Conservation (phyloP, 768 basidiomycete species). For the Tulasnella sp. region DNA sequence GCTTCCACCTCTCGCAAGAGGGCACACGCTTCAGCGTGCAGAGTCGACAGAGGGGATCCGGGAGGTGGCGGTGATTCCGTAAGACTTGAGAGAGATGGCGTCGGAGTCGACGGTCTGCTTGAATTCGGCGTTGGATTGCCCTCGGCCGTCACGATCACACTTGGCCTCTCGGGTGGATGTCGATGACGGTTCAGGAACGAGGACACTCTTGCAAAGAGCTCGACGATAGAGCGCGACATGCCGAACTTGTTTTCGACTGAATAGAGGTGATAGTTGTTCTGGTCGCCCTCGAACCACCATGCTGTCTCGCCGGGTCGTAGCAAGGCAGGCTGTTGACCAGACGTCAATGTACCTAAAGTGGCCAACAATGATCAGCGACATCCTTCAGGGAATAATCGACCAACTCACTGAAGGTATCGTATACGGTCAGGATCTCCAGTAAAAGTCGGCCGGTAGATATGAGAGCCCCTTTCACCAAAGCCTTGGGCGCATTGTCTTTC, state of each 20-base stretch:
- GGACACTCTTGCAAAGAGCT: constrained; percentile 11
- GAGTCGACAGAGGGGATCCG: constrained; percentile 1
- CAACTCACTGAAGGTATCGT: constrained; percentile 30
- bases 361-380: background rate
- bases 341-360: constrained; percentile 28
- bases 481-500: background rate
- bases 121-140: constrained; percentile 4
- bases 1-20: constrained; percentile 23
- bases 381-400: constrained; percentile 12
- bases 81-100: constrained; percentile 16
- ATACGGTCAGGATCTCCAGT: constrained; percentile 34
- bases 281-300: constrained; percentile 32
- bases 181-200: constrained; percentile 4
- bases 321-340: constrained; percentile 27
- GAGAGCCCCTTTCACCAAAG: background rate
- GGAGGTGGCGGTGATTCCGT: constrained; percentile 10
- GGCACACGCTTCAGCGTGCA: constrained; percentile 16
- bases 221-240: constrained; percentile 22
- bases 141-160: background rate
- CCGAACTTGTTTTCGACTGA: constrained; percentile 38
- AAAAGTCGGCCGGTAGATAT: constrained; percentile 28
- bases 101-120: constrained; percentile 14
- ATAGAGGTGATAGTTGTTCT: constrained; percentile 28
- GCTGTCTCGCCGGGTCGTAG: constrained; percentile 26
- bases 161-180: background rate